These are phyloP conservation scores for Leccinum subspadiceum DNA, from an alignment of 1,284 basidiomycete species.

Conservation along the genomic window DNA sequence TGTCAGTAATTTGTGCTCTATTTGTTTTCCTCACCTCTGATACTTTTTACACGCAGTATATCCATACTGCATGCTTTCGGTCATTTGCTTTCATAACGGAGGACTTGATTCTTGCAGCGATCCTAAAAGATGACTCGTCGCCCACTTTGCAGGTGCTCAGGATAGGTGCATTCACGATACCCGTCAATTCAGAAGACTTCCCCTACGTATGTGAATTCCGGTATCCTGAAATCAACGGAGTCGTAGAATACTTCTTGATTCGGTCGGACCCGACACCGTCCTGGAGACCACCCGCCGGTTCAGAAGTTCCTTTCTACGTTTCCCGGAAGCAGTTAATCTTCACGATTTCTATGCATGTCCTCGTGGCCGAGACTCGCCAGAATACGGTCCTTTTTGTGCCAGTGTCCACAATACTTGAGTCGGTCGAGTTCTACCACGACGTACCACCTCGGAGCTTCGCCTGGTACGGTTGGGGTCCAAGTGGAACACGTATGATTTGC, in stretches of 20 bases:
- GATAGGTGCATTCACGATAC: constrained; percentile 18
- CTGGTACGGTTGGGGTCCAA: constrained; percentile 56
- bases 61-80: constrained; percentile 16
- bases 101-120: constrained; percentile 40
- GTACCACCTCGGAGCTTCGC: constrained; percentile 37
- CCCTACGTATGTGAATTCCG: constrained; percentile 38
- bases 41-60: constrained; percentile 10
- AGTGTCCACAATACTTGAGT: constrained; percentile 42
- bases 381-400: constrained; percentile 25
- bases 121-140: constrained; percentile 31
- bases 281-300: constrained; percentile 36
- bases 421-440: constrained; percentile 40
- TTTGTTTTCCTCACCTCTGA: background rate
- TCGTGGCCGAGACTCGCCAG: constrained; percentile 3
- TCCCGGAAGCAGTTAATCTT: constrained; percentile 29
- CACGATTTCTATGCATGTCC: constrained; percentile 19
- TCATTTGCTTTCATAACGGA: constrained; percentile 32
- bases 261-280: constrained; percentile 55
- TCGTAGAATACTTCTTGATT: constrained; percentile 34
- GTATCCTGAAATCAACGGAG: constrained; percentile 36
- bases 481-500: constrained; percentile 41
- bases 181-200: constrained; percentile 20
- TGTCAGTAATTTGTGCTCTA: constrained; percentile 31
- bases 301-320: constrained; percentile 19
- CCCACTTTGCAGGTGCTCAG: constrained; percentile 32